Evolutionary conservation across 768 basidiomycete genomes (phyloP), one percentile per base, ranked within the genome.

Genomic region (Albatrellus ellisii): DNA sequence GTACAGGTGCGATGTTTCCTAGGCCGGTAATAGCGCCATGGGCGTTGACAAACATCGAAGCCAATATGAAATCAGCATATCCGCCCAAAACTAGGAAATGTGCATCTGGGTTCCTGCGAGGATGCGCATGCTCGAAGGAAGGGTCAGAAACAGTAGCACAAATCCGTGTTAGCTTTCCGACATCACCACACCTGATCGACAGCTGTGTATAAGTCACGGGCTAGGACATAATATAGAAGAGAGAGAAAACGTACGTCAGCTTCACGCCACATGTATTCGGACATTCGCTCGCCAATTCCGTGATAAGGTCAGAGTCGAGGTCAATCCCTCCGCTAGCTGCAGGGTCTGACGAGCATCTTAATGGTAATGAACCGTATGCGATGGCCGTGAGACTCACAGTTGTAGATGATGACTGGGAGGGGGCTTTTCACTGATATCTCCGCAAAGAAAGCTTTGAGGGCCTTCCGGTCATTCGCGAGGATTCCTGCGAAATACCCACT

Each of bases 21-120:
- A 92, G 75, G 35, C 90, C 90, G 26, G 84, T 89, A 56, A 94
- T 94, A 36, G 86, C 88, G 36, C 91, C 91, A 52, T 91, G 80
- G 2, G 71, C 88, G 47, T 78, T 76, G 24, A 72, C 79, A 54
- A 75, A 77, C 2, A 72, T 58, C 5, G 86, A 74, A 3, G 90
- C 76, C 26, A 81, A 64, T 44, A 94, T 57, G 60, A 89, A 88
- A 63, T 95, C 91, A 46, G 71, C 67, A 59, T 74, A 95, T 7
- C 90, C 91, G 29, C 87, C 88, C 17, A 91, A 65, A 26, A 90
- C 85, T 36, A 90, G 63, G 68, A 95, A 94, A 14, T 79, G 78
- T 0, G 74, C 72, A 22, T 68, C 60, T 17, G 65, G 54, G 54
- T 75, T 73, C 62, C 74, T 79, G 56, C 86, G 79, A 33, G 88